Base-by-base conservation (phyloP, 2,329 filamentous ascomycete species). In the Graphilbum ipis-grandicollis region DNA sequence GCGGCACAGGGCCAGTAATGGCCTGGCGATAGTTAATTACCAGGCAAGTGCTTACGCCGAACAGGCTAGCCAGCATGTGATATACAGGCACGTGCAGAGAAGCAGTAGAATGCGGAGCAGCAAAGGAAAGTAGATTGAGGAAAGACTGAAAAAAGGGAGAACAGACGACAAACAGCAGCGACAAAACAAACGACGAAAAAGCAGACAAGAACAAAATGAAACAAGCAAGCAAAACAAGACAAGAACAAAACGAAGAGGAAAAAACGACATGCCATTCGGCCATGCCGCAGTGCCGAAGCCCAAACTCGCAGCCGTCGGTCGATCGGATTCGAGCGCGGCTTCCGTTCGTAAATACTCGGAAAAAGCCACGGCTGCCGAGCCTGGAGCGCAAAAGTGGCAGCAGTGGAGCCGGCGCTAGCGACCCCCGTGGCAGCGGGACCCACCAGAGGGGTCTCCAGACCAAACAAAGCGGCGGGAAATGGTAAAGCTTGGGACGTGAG, bases 271-370 rank as follows among this genome's bases (percentile, higher is more conserved):
- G 6, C 7, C 18, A 6, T n/a, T 36, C 35, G 36, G 30, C 15
- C 21, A 23, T 19, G 29, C 35, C 35, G 28, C 10, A 19, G 14
- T 15, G 25, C 33, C 33, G 33, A 35, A 19, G 33, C 23, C 15
- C 22, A 7, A 25, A 23, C n/a, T 26, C 34, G 23, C 34, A 9
- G 6, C 33, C 31, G 34, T 43, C 43, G 43, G 42, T 22, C 41
- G 41, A 42, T 43, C 43, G 43, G 43, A 35, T 38, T 39, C 38
- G n/a, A 19, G 17, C 14, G 35, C 35, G 34, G 42, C 28, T 33
- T 10, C 19, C 28, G n/a, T 34, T 46, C 44, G 44, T 46, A 46
- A 31, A 40, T 46, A 46, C 44, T 46, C 44, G 42, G 42, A 46
- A 42, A 35, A 26, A 39, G 26, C 35, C 21, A 13, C 36, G 37